These are phyloP conservation scores for Aspergillus pseudoglaucus DNA, from an alignment of 2,329 filamentous ascomycete species.

Conservation along the genomic window DNA sequence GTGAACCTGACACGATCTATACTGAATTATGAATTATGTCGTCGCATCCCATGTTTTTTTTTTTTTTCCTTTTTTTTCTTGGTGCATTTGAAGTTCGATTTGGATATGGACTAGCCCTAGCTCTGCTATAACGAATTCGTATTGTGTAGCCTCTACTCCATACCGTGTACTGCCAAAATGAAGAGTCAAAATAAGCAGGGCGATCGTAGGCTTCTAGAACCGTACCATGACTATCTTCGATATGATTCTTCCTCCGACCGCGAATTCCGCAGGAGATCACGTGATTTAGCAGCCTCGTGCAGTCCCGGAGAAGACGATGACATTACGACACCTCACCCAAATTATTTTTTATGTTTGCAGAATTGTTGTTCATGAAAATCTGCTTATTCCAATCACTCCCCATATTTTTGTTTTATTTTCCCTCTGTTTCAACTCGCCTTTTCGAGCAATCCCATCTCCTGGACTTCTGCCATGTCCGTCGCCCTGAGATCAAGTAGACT, in stretches of 20 bases:
- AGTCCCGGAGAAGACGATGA: slow-evolving; percentile 6
- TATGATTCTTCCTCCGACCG: slow-evolving; percentile 3
- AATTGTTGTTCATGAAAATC: neutral
- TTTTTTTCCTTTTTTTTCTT: too few species aligned
- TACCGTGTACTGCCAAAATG: too few species aligned
- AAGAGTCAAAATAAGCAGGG: too few species aligned
- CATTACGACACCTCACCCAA: slow-evolving; percentile 8
- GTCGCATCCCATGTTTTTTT: too few species aligned
- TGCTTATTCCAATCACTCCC: neutral
- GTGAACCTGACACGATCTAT: too few species aligned
- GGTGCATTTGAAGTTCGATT: too few species aligned
- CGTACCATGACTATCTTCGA: neutral
- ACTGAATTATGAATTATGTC: too few species aligned
- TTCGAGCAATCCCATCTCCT: slow-evolving; percentile 16
- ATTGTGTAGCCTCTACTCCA: too few species aligned
- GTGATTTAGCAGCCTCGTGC: slow-evolving; percentile 9
- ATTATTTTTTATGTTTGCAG: slow-evolving; percentile 3
- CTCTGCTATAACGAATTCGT: too few species aligned
- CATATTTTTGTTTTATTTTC: neutral
- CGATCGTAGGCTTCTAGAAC: too few species aligned
- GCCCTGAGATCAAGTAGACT: slow-evolving; percentile 34
- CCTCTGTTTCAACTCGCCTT: slow-evolving; percentile 12
- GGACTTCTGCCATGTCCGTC: slow-evolving; percentile 31
- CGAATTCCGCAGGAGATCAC: slow-evolving; percentile 8
- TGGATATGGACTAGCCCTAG: too few species aligned